These are phyloP conservation scores for Marsdenia floribunda DNA, from an alignment of 257 asterid genomes.

Conservation along the genomic window DNA sequence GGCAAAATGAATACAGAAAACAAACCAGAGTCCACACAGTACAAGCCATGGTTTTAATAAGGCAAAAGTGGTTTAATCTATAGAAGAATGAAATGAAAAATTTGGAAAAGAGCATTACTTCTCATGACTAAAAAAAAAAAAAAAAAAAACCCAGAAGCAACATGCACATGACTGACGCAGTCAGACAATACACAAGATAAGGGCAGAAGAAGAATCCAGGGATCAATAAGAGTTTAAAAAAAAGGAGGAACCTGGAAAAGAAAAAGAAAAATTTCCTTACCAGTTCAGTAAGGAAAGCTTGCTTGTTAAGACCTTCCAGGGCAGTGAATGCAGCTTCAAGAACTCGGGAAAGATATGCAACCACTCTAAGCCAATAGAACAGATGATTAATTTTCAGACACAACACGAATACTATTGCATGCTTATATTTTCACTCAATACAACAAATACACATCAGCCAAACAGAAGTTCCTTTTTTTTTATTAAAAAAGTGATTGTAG, in stretches of 20 bases:
- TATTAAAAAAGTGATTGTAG: neutral
- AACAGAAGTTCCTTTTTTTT: neutral
- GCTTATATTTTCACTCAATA: neutral
- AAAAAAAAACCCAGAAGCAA: too few species aligned
- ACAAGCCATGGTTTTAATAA: neutral
- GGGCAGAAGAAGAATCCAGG: neutral
- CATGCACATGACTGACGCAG: neutral
- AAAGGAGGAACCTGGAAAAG: neutral
- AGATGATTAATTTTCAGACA: constrained; percentile 16
- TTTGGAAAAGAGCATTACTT: neutral
- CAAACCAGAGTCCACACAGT: neutral
- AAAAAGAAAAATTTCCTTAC: constrained; percentile 27
- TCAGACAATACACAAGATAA: neutral
- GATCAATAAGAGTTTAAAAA: neutral
- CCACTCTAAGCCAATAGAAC: constrained; percentile 56
- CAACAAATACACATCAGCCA: neutral
- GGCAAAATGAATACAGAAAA: neutral
- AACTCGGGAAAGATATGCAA: constrained; percentile 90
- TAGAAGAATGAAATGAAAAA: neutral
- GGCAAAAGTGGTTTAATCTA: neutral
- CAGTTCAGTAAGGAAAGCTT: constrained; percentile 90
- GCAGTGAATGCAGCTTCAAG: constrained; percentile 98
- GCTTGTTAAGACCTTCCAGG: constrained; percentile 95
- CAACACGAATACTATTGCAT: neutral
- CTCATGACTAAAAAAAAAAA: neutral